Conservation (phyloP, 495 filamentous ascomycete species). For the Penicillium lividum region DNA sequence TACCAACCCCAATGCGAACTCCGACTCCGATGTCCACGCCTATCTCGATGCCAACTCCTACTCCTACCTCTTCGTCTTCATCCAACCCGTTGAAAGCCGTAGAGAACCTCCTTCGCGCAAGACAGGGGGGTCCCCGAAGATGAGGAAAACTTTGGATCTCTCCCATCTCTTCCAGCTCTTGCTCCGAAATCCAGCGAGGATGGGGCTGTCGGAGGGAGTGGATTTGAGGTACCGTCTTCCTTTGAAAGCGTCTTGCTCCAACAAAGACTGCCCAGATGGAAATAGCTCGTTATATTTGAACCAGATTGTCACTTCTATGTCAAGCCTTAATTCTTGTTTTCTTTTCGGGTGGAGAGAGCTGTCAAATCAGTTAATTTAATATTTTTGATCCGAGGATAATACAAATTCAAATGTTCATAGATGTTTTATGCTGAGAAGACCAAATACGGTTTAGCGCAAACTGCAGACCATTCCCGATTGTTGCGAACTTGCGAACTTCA, state of each 20-base stretch:
- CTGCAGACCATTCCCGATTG: not conserved
- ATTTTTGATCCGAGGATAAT: not conserved
- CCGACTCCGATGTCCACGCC: too few relatives aligned
- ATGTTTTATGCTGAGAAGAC: not conserved
- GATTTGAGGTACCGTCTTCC: not conserved
- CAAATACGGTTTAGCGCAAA: not conserved
- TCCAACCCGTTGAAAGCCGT: not conserved
- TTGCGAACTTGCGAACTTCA: not conserved
- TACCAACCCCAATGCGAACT: not conserved
- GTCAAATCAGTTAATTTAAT: not conserved
- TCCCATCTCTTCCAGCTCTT: not conserved
- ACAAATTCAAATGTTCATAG: not conserved
- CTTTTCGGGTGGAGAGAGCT: not conserved
- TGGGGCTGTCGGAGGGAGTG: too few relatives aligned
- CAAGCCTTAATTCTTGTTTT: not conserved
- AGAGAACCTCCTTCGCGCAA: not conserved
- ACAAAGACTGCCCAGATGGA: not conserved
- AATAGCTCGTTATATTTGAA: not conserved
- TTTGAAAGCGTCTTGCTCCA: not conserved
- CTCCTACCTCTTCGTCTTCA: not conserved
- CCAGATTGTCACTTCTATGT: too few relatives aligned
- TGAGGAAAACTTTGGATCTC: not conserved
- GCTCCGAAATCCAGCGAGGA: not conserved
- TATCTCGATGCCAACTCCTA: not conserved
- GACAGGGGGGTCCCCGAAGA: not conserved